Evolutionary conservation across 768 basidiomycete genomes (phyloP), one percentile per base, ranked within the genome.

Genomic region (Hygrophoropsis aurantiaca): DNA sequence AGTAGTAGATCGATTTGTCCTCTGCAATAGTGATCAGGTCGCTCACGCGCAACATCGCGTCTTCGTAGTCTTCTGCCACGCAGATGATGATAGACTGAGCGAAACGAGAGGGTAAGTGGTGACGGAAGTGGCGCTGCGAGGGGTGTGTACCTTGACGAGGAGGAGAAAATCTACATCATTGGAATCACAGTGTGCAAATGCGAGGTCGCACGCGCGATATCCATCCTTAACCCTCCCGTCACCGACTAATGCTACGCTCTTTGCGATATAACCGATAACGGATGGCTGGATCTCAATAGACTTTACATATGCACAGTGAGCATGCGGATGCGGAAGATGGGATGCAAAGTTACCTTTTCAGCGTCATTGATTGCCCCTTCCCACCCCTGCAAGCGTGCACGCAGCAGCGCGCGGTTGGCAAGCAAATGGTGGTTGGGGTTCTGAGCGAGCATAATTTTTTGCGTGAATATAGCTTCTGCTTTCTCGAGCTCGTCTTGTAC

Each of bases 211-310:
- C 11, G n/a, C 5, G 15, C 38, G 21, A 21, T 44, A 38, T 5
- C 26, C 56, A 4, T 18, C 33, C 3, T 54, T 49, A 1, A 34
- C 5, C 2, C 54, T 43, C 6, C 42, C 56, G 16, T 37, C 32
- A 1, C 42, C 16, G 11, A 41, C 9, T 1, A 2, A 18, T 1
- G 48, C 42, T 2, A 58, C 34, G 4, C 51, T 41, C 1, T n/a
- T 3, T 6, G 56, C 55, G 9, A 58, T 34, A 27, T 57, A 23
- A 25, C 44, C 51, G 3, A 57, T 37, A 2, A 35, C 36, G 1
- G 56, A 58, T n/a, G 9, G 26, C 8, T 37, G 45, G n/a, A 34
- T 11, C 9, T 51, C 3, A n/a, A 48, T 27, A 18, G 56, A 58
- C n/a, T n/a, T n/a, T n/a, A n/a, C n/a, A n/a, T n/a, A n/a, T n/a